These are phyloP conservation scores for Melianthus villosus DNA, from an alignment of 441 rosid species.

Conservation along the genomic window DNA sequence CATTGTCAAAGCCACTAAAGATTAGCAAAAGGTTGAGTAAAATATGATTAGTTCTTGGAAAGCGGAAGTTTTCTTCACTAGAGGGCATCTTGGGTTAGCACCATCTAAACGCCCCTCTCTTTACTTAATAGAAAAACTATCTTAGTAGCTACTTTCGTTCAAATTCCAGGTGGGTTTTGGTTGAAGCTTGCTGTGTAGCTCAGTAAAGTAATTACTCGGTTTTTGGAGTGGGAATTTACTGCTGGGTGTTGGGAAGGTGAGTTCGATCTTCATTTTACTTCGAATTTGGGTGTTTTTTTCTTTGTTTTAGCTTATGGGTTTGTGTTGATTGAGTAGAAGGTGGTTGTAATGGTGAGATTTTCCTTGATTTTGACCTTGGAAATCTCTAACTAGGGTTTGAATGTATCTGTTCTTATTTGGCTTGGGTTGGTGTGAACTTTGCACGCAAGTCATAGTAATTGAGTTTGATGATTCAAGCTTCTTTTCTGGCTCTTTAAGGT, in stretches of 20 bases:
- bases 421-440: no score
- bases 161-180: conserved; percentile 17
- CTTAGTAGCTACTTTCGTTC: conserved; percentile 7
- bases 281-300: conserved; percentile 8
- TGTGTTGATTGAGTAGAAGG: background rate
- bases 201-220: background rate
- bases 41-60: conserved; percentile 21
- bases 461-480: no score
- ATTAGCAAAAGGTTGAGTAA: conserved; percentile 11
- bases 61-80: conserved; percentile 25
- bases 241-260: no score
- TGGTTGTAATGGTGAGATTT: no score
- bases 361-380: no score
- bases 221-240: background rate
- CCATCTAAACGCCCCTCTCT: conserved; percentile 13
- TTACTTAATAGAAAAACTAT: background rate
- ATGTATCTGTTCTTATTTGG: background rate
- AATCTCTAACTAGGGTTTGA: background rate
- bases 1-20: conserved; percentile 16
- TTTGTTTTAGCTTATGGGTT: conserved; percentile 10
- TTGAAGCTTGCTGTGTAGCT: background rate
- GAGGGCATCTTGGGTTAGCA: conserved; percentile 24
- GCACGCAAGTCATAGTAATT: no score
- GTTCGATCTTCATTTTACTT: no score
- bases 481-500: no score